phyloP scores from a whole-genome alignment of 495 filamentous ascomycete genomes.

The Hypoxylon perforatum region DNA sequence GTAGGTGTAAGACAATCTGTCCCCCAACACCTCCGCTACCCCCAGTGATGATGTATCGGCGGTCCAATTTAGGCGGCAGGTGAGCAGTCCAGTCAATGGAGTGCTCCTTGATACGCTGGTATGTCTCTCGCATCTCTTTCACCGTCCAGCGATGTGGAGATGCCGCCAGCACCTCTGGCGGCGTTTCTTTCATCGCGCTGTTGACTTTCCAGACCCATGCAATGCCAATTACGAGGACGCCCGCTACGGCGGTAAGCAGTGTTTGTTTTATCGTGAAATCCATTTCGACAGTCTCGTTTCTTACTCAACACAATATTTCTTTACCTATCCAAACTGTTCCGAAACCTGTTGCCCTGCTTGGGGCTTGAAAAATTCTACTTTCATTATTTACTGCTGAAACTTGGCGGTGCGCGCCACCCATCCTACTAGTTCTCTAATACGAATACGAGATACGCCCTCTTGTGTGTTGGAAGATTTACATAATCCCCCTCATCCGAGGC shows the following conservation, averaged over 20 bases:
- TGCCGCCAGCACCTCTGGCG: slow-evolving; percentile 53
- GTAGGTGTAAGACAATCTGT: slow-evolving; percentile 65
- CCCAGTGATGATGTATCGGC: slow-evolving; percentile 68
- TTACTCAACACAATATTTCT: not conserved
- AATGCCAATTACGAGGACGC: slow-evolving; percentile 43
- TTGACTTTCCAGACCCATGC: slow-evolving; percentile 65
- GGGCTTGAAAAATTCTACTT: no score
- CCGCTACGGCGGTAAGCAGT: slow-evolving; percentile 19
- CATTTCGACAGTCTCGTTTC: slow-evolving; percentile 16
- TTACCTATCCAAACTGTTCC: no score
- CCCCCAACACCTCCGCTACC: slow-evolving; percentile 69
- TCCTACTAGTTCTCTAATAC: slow-evolving; percentile 4
- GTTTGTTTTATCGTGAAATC: slow-evolving; percentile 21
- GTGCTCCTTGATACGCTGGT: slow-evolving; percentile 55
- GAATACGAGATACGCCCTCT: slow-evolving; percentile 15
- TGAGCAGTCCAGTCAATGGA: slow-evolving; percentile 60
- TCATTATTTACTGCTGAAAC: no score
- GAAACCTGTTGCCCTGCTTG: no score
- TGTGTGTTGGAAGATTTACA: no score
- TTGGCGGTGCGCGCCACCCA: no score
- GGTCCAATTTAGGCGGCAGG: slow-evolving; percentile 63
- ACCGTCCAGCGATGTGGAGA: slow-evolving; percentile 65
- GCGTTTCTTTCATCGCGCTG: slow-evolving; percentile 58
- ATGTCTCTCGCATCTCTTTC: slow-evolving; percentile 59
- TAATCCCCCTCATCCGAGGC: no score